Evolutionary conservation across 2,329 filamentous ascomycete genomes (phyloP).

Genomic region (Apiospora saccharicola): DNA sequence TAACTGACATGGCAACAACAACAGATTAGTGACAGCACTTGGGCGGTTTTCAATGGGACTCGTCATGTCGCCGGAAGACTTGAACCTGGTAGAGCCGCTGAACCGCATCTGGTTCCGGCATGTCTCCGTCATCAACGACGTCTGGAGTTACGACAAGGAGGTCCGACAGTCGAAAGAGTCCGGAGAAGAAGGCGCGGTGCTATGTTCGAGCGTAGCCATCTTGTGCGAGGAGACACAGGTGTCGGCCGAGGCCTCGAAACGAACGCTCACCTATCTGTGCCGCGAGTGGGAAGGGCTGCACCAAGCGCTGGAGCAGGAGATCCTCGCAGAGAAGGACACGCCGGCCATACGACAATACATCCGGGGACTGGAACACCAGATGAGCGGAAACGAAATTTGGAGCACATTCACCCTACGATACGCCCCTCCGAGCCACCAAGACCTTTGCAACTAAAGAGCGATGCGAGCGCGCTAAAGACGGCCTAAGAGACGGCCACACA

Average conservation of each 20-base stretch:
- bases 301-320: constrained; percentile 28
- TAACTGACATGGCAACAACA: neutral
- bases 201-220: constrained; percentile 44
- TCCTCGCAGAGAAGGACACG: neutral
- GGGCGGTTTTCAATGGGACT: constrained; percentile 46
- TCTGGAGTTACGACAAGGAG: constrained; percentile 49
- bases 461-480: neutral
- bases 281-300: constrained; percentile 31
- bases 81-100: constrained; percentile 32
- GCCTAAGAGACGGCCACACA: neutral
- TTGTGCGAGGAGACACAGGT: constrained; percentile 39
- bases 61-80: constrained; percentile 36
- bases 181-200: constrained; percentile 37
- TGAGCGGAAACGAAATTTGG: constrained; percentile 37
- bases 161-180: constrained; percentile 29
- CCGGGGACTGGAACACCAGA: constrained; percentile 44
- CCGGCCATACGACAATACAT: constrained; percentile 36
- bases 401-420: constrained; percentile 43
- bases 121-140: constrained; percentile 48
- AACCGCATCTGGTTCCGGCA: constrained; percentile 46
- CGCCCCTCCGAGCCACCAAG: neutral
- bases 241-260: constrained; percentile 28
- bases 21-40: constrained; percentile 40
- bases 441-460: neutral
- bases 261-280: constrained; percentile 31